These are phyloP conservation scores for Solanum microdontum DNA, from an alignment of 257 asterid species.

Conservation along the genomic window DNA sequence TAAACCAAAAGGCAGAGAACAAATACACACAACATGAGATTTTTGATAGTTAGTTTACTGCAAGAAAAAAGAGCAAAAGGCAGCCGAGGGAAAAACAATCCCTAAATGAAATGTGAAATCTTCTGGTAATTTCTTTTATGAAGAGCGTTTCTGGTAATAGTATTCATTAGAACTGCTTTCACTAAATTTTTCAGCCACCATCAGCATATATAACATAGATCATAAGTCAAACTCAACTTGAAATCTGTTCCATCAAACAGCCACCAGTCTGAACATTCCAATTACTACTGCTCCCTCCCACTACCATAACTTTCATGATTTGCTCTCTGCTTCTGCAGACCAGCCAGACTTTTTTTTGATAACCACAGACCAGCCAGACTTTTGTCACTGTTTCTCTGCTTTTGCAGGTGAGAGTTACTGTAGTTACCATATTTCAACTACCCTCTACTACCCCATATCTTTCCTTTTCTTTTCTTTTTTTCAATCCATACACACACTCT, in stretches of 20 bases:
- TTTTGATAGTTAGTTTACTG: not conserved
- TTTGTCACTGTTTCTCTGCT: not conserved
- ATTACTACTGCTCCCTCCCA: not conserved
- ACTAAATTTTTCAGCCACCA: not conserved
- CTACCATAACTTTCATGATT: not conserved
- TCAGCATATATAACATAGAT: not conserved
- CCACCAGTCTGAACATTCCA: not conserved
- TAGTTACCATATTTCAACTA: not conserved
- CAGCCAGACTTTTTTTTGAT: not conserved
- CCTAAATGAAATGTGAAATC: not conserved
- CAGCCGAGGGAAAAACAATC: not conserved
- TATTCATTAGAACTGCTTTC: not conserved
- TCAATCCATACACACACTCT: not conserved
- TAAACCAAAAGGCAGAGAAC: conserved; percentile 10
- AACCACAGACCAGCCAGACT: not conserved
- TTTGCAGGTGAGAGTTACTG: not conserved
- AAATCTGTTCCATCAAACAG: not conserved
- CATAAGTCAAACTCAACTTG: not conserved
- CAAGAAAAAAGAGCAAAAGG: not conserved
- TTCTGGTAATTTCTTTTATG: not conserved
- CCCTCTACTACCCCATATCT: not conserved
- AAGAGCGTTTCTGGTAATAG: not conserved
- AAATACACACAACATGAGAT: not conserved
- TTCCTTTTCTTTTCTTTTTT: not conserved
- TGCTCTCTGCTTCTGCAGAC: not conserved